Evolutionary conservation across 768 basidiomycete genomes (phyloP).

Genomic region (Hydnomerulius pinastri): DNA sequence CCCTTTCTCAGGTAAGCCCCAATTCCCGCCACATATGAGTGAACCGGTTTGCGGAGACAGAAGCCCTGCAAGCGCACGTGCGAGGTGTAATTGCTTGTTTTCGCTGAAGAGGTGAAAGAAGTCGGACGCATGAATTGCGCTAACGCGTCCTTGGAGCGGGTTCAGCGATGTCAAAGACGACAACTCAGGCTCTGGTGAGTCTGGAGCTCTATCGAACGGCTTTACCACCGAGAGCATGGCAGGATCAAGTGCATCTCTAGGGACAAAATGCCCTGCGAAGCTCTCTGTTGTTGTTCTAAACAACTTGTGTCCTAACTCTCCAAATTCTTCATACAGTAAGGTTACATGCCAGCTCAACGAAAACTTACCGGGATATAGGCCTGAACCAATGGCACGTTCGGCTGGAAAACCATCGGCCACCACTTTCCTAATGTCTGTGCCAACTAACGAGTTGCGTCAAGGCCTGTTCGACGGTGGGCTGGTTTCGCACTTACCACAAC

Average conservation of each 20-base stretch:
- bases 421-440: conserved; percentile 34
- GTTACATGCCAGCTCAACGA: neutral
- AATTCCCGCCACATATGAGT: conserved; percentile 23
- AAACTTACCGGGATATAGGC: conserved; percentile 33
- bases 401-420: conserved; percentile 42
- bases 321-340: conserved; percentile 39
- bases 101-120: conserved; percentile 40
- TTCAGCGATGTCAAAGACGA: conserved; percentile 40
- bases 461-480: neutral
- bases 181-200: conserved; percentile 26
- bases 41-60: conserved; percentile 24
- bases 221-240: conserved; percentile 37
- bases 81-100: conserved; percentile 18
- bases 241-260: conserved; percentile 54
- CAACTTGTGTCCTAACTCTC: conserved; percentile 58
- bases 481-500: conserved; percentile 34
- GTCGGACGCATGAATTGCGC: conserved; percentile 46
- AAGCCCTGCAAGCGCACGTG: conserved; percentile 16
- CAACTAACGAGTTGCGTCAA: conserved; percentile 1
- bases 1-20: conserved; percentile 11
- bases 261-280: conserved; percentile 53
- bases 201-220: conserved; percentile 24
- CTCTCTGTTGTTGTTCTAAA: conserved; percentile 53
- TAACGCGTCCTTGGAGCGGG: conserved; percentile 45
- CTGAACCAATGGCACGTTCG: conserved; percentile 35